Evolutionary conservation across 208 protist species (phyloP).

Genomic region (Tritrichomonas musculus): DNA sequence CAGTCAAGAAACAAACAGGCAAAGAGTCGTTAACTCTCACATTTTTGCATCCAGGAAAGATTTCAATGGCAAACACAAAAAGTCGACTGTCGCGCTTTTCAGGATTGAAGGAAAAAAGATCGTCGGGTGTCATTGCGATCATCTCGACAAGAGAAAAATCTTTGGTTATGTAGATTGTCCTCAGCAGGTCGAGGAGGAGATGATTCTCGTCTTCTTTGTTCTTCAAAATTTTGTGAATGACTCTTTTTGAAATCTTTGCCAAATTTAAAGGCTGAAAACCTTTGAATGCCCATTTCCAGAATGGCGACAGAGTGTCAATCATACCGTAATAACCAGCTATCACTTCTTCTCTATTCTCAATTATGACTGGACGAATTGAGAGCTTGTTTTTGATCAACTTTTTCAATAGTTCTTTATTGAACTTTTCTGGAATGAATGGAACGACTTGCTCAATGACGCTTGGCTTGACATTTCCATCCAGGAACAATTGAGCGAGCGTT

Average conservation of each 20-base stretch:
- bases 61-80: background rate
- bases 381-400: background rate
- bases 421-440: background rate
- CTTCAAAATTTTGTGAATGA: background rate
- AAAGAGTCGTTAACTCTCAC: background rate
- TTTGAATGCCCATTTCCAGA: conserved; percentile 24
- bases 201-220: background rate
- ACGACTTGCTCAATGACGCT: background rate
- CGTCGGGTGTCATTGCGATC: background rate
- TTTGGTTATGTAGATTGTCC: background rate
- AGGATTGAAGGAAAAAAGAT: background rate
- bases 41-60: background rate
- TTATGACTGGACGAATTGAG: background rate
- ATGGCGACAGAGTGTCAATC: background rate
- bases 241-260: too few relatives aligned
- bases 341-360: too few relatives aligned
- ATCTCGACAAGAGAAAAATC: background rate
- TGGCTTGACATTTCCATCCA: background rate
- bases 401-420: background rate
- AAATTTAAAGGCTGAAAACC: background rate
- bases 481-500: background rate
- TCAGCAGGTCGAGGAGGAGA: background rate
- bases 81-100: background rate
- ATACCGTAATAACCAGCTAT: background rate
- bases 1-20: background rate